A percentile compares a stretch with the other conserved stretches of the same genome.
Conservation (phyloP, 1,284 basidiomycete genomes). For the Cutaneotrichosporon sp. region DNA sequence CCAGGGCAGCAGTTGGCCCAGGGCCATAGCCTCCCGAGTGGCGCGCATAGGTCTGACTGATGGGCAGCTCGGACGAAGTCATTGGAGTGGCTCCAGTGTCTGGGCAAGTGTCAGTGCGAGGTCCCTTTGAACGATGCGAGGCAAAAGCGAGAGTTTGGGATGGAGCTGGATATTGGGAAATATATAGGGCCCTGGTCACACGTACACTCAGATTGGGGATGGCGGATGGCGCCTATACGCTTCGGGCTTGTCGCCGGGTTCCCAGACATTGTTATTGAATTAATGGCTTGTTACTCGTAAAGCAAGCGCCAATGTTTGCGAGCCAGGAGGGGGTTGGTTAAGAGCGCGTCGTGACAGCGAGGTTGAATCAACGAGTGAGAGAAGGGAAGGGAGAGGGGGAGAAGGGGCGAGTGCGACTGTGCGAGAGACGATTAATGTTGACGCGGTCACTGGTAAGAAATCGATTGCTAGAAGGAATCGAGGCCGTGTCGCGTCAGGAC, state of each 20-base stretch:
- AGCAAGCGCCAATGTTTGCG: neutral
- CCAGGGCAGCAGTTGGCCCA: conserved; percentile 10
- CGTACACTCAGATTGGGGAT: conserved; percentile 51
- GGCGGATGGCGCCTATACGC: conserved; percentile 43
- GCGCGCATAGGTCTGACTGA: conserved; percentile 36
- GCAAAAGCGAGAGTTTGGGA: neutral
- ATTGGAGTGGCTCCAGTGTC: conserved; percentile 52
- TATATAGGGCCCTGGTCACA: conserved; percentile 10
- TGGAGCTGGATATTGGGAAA: neutral
- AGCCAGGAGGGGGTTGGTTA: neutral
- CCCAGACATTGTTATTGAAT: conserved; percentile 29
- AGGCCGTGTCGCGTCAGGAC: conserved; percentile 3
- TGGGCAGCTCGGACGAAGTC: conserved; percentile 29
- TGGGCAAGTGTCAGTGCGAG: conserved; percentile 24
- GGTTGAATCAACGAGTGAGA: too few species aligned
- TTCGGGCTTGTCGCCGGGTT: conserved; percentile 42
- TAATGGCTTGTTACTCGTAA: neutral
- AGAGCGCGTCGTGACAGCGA: neutral
- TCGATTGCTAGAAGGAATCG: conserved; percentile 1
- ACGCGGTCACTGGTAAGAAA: neutral
- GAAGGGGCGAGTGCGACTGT: neutral
- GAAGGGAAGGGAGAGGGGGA: neutral
- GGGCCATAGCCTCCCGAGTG: conserved; percentile 43
- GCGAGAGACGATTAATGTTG: neutral
- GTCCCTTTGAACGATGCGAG: conserved; percentile 3